Conservation (phyloP, 1,284 basidiomycete genomes). For the Meripilus lineatus region DNA sequence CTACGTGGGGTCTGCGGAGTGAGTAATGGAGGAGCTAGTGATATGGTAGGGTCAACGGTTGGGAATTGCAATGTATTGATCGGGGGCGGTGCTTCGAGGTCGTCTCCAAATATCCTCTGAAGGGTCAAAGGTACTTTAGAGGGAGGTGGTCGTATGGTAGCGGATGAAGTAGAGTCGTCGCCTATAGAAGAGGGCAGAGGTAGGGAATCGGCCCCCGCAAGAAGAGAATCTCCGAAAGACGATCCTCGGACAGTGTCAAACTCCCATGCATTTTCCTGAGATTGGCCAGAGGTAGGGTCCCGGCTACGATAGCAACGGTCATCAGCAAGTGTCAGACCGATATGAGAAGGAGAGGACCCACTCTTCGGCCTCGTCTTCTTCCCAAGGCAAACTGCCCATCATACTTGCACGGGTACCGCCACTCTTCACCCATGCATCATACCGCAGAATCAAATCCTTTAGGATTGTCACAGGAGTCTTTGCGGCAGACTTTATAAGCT, state of each 20-base stretch:
- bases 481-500: conserved; percentile 83
- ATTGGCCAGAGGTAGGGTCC: no score
- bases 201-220: conserved; percentile 12
- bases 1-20: background rate
- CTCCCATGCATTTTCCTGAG: conserved; percentile 61
- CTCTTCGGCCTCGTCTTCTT: conserved; percentile 56
- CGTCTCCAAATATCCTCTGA: conserved; percentile 64
- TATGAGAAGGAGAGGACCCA: no score
- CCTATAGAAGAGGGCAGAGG: conserved; percentile 6
- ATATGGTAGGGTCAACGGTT: conserved; percentile 9
- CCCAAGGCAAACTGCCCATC: conserved; percentile 69
- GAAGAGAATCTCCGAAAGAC: conserved; percentile 18
- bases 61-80: background rate
- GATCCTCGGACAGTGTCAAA: conserved; percentile 64
- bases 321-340: no score
- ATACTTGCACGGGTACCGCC: conserved; percentile 81
- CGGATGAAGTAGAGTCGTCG: conserved; percentile 26
- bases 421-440: conserved; percentile 72
- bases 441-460: conserved; percentile 81
- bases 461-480: conserved; percentile 71
- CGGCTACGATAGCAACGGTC: no score
- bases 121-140: conserved; percentile 64
- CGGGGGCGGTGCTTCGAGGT: conserved; percentile 15
- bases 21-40: background rate
- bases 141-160: conserved; percentile 45